phyloP scores from a whole-genome alignment of 2,329 filamentous ascomycete genomes.

The Epichloe hybrida region DNA sequence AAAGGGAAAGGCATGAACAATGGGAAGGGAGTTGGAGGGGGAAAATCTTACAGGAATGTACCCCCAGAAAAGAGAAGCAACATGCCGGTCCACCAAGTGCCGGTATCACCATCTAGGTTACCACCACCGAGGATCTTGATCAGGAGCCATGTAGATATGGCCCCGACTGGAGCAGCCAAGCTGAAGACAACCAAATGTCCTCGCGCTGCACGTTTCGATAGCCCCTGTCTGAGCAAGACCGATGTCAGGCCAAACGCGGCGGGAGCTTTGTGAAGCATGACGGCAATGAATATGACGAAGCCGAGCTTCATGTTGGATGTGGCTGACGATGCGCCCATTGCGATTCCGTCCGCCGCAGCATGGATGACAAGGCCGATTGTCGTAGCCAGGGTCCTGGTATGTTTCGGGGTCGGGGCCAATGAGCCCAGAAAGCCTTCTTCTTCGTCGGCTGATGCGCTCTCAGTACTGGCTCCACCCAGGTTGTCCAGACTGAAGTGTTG shows the following conservation, averaged over 20 bases:
- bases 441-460: constrained; percentile 35
- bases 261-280: constrained; percentile 95
- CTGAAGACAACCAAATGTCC: constrained; percentile 85
- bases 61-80: constrained; percentile 93
- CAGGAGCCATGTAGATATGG: constrained; percentile 68
- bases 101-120: constrained; percentile 41
- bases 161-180: constrained; percentile 76
- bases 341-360: constrained; percentile 87
- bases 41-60: constrained; percentile 67
- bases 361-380: constrained; percentile 94
- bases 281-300: constrained; percentile 86
- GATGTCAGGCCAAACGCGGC: constrained; percentile 92
- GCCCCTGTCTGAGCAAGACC: constrained; percentile 75
- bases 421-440: constrained; percentile 47
- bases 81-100: constrained; percentile 84
- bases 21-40: too few relatives aligned
- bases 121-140: constrained; percentile 60
- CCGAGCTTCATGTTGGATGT: constrained; percentile 61
- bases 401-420: constrained; percentile 41
- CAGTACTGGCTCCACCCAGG: constrained; percentile 35
- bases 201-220: constrained; percentile 73
- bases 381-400: constrained; percentile 58
- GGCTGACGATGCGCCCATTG: constrained; percentile 79
- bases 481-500: constrained; percentile 84
- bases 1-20: background rate